Evolutionary conservation across 257 asterid species (phyloP).

Genomic region (Solanum bukasovii): DNA sequence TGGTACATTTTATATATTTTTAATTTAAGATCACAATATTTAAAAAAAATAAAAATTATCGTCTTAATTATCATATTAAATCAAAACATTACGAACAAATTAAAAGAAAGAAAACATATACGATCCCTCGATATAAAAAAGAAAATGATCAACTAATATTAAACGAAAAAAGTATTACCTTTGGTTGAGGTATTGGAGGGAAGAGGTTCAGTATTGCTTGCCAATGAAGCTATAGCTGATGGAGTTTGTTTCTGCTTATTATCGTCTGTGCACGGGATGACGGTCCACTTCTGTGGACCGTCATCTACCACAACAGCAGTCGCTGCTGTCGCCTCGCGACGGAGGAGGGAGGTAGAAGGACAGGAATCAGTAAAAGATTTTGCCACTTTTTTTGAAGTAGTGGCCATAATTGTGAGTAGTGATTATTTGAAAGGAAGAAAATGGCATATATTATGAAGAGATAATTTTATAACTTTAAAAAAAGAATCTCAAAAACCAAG

Average conservation of each 20-base stretch:
- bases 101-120: too few relatives aligned
- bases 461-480: background rate
- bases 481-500: background rate
- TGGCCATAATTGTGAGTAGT: background rate
- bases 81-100: background rate
- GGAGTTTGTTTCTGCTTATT: background rate
- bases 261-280: background rate
- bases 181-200: background rate
- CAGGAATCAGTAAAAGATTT: background rate
- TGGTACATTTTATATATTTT: too few relatives aligned
- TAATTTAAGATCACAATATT: too few relatives aligned
- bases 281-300: background rate
- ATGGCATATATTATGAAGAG: background rate
- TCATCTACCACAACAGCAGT: background rate
- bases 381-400: background rate
- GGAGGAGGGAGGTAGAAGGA: background rate
- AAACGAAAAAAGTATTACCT: background rate
- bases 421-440: background rate
- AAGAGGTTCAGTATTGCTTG: background rate
- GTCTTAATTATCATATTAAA: background rate
- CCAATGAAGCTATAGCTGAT: background rate
- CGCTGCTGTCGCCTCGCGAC: background rate
- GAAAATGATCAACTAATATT: too few relatives aligned
- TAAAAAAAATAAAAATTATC: too few relatives aligned
- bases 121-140: fast-evolving